Conservation (phyloP, 164 flowering plant genomes). For the Berberis thunbergii region DNA sequence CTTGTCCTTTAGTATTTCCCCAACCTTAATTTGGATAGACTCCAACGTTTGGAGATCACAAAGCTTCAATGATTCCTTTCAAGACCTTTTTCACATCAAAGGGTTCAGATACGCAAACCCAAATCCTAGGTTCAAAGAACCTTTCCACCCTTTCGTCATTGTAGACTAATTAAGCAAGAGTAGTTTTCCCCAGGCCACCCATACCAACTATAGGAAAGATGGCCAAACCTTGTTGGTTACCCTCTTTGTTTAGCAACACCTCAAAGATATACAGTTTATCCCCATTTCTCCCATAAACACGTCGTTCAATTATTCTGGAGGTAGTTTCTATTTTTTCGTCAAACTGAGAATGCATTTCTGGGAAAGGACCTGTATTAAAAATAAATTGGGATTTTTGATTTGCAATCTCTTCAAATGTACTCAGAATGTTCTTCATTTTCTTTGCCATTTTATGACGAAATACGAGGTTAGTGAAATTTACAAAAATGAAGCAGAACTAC, state of each 20-base stretch:
- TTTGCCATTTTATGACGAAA: not conserved
- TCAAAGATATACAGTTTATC: not conserved
- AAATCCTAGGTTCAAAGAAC: not conserved
- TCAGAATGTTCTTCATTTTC: not conserved
- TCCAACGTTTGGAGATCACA: not conserved
- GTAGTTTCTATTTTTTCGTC: not conserved
- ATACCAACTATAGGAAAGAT: not conserved
- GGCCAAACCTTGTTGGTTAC: not conserved
- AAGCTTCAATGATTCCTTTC: not conserved
- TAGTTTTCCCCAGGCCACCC: constrained; percentile 6
- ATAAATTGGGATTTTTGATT: not conserved
- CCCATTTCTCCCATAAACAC: not conserved
- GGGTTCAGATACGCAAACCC: not conserved
- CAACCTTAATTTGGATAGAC: not conserved
- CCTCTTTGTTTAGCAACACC: not conserved
- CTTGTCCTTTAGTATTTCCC: not conserved
- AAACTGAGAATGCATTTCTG: not conserved
- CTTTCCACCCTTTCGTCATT: not conserved
- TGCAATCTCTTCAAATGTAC: constrained; percentile 2
- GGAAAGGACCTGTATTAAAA: not conserved
- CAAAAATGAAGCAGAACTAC: not conserved
- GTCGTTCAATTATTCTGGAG: not conserved
- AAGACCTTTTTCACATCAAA: not conserved
- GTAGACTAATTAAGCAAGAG: constrained; percentile 1
- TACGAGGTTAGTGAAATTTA: too few relatives aligned